Evolutionary conservation across 1,284 basidiomycete genomes (phyloP), one percentile per base, ranked within the genome.

Genomic region (Inonotus hispidus): DNA sequence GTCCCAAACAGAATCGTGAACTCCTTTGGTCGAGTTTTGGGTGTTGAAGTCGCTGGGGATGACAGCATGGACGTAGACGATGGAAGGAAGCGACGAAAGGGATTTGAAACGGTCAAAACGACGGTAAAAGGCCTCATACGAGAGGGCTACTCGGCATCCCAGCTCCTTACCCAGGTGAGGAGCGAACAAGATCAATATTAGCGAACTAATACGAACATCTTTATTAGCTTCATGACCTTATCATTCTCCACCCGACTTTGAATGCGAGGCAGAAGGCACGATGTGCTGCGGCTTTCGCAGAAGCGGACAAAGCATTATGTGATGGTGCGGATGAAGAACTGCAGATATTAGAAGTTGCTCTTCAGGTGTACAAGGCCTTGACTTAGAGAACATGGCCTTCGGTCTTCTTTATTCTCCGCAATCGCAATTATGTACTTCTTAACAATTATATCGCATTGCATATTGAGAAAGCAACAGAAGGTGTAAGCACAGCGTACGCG

Each of bases 241-340:
- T 98, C 60, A 83, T 97, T 52, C 79, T 84, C 5, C 88, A 98
- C 71, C 89, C 91, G 0, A 85, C 87, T 0, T 75, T 99, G 61
- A 83, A 85, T 39, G 87, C 92, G 13, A 82, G 85, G 45, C 88
- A 92, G 66, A 99, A 99, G 73, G 84, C 93, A 1, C 77, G 78
- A 32, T 91, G 91, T 64, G 92, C 92, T 0, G 75, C 98, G 19
- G 85, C 87, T 7, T 89, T 99, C 64, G 96, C 95, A 2, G 93
- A 96, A 72, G 93, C 93, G 41, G 97, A 99, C 78, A 98, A 99
- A 73, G 93, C 92, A 0, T 77, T 99, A 47, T 93, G 91, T 65
- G 96, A 99, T 68, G 97, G 97, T 1, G 95, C 93, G n/a, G 96
- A 99, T 68, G 97, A 99, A 73, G 95, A 98, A 73, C 77, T 99